Evolutionary conservation across 345 rosid species (phyloP).

Genomic region (Euclidium syriacum): DNA sequence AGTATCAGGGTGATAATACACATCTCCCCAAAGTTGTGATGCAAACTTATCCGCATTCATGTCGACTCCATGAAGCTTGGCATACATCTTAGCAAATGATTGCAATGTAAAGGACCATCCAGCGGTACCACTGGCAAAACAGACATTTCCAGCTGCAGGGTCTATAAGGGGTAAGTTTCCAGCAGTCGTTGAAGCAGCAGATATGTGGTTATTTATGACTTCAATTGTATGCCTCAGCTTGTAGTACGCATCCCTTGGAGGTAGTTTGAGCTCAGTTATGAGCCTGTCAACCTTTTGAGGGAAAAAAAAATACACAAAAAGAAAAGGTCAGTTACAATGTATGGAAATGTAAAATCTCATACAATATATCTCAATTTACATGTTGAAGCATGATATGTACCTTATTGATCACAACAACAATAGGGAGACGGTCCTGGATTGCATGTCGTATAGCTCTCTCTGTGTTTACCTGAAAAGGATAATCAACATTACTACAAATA

Average conservation of each 20-base stretch:
- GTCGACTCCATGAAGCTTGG: constrained; percentile 87
- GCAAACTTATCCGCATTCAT: constrained; percentile 91
- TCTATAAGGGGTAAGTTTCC: constrained; percentile 80
- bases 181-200: constrained; percentile 84
- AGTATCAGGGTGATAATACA: constrained; percentile 69
- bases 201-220: constrained; percentile 86
- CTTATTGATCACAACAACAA: constrained; percentile 94
- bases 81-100: constrained; percentile 87
- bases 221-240: constrained; percentile 94
- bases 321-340: not conserved
- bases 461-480: constrained; percentile 62
- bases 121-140: constrained; percentile 90
- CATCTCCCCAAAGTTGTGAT: constrained; percentile 91
- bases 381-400: constrained; percentile 33
- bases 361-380: not conserved
- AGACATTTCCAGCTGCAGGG: constrained; percentile 89
- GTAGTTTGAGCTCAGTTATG: constrained; percentile 92
- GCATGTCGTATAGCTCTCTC: constrained; percentile 99
- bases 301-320: not conserved
- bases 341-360: not conserved
- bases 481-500: not conserved
- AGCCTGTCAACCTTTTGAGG: constrained; percentile 77
- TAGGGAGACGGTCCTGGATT: constrained; percentile 85
- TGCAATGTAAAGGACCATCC: constrained; percentile 99
- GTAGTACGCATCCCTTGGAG: constrained; percentile 97